Conservation (phyloP, 768 basidiomycete species). For the Leccinum barrowsii region DNA sequence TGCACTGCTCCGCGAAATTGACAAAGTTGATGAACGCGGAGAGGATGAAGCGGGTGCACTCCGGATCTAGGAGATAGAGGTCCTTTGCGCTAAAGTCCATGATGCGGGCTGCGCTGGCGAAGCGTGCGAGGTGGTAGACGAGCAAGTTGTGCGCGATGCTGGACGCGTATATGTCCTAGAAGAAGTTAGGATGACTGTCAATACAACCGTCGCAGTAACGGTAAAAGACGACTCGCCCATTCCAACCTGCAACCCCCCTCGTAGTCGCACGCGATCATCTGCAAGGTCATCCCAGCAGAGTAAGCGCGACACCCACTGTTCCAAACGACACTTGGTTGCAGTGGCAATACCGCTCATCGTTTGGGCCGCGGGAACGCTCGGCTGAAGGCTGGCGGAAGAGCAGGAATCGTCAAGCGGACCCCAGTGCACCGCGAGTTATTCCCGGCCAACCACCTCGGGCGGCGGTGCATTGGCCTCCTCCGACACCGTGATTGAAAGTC, state of each 20-base stretch:
- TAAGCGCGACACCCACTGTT: slow-evolving; percentile 46
- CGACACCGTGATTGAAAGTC: slow-evolving; percentile 6
- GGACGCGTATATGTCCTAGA: slow-evolving; percentile 62
- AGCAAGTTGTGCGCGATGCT: slow-evolving; percentile 62
- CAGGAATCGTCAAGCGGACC: slow-evolving; percentile 38
- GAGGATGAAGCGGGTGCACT: slow-evolving; percentile 70
- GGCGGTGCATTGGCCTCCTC: slow-evolving; percentile 10
- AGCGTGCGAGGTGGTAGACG: slow-evolving; percentile 69
- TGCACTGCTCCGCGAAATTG: slow-evolving; percentile 80
- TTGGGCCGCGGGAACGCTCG: slow-evolving; percentile 32
- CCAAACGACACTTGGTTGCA: slow-evolving; percentile 81
- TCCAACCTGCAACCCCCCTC: slow-evolving; percentile 61
- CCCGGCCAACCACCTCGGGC: slow-evolving; percentile 1
- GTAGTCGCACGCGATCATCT: slow-evolving; percentile 90
- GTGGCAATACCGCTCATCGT: slow-evolving; percentile 71
- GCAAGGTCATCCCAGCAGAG: not conserved
- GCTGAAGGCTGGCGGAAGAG: slow-evolving; percentile 14
- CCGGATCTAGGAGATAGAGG: slow-evolving; percentile 64
- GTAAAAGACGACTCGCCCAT: slow-evolving; percentile 61
- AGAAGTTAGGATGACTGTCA: not conserved
- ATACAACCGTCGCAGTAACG: not conserved
- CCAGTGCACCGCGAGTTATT: slow-evolving; percentile 8
- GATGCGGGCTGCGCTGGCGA: slow-evolving; percentile 70
- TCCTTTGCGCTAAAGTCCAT: slow-evolving; percentile 78
- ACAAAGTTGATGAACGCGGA: slow-evolving; percentile 93